Conservation (phyloP, 805 yeast species). For the Candida tibetensis region DNA sequence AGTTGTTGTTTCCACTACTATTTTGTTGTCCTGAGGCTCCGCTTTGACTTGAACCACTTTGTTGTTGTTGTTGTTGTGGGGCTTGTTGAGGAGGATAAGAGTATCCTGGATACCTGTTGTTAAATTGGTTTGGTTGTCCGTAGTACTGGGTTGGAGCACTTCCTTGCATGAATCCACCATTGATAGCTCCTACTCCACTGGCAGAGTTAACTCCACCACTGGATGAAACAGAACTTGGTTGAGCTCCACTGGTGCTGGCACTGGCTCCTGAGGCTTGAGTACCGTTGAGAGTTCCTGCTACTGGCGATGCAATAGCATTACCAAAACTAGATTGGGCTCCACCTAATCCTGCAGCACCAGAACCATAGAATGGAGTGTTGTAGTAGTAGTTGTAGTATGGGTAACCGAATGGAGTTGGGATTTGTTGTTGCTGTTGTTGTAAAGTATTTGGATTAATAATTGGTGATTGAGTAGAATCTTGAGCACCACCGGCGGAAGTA, state of each 20-base stretch:
- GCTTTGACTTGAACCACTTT: constrained; percentile 14
- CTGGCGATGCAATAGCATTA: constrained; percentile 11
- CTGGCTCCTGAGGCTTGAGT: constrained; percentile 13
- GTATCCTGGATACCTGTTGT: constrained; percentile 31
- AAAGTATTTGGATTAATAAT: constrained; percentile 24
- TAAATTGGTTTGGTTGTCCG: constrained; percentile 27
- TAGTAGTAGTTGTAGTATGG: constrained; percentile 43
- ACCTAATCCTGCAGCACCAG: constrained; percentile 28
- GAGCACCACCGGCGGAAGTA: constrained; percentile 16
- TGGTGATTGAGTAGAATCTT: constrained; percentile 22
- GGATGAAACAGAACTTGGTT: constrained; percentile 6
- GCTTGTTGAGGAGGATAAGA: constrained; percentile 25
- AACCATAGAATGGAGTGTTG: constrained; percentile 40
- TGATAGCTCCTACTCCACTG: constrained; percentile 4
- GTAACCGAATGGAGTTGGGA: constrained; percentile 41
- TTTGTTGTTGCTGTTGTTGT: constrained; percentile 21
- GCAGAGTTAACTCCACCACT: constrained; percentile 5
- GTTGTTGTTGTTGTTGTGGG: constrained; percentile 22
- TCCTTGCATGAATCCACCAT: constrained; percentile 12
- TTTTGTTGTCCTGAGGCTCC: constrained; percentile 12
- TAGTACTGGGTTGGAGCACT: constrained; percentile 25
- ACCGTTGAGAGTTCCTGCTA: constrained; percentile 6
- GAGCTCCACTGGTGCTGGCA: constrained; percentile 6
- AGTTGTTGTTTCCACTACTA: constrained; percentile 8
- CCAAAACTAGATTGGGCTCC: constrained; percentile 18